Evolutionary conservation across 208 protist species (phyloP).

Genomic region (Leishmania major): DNA sequence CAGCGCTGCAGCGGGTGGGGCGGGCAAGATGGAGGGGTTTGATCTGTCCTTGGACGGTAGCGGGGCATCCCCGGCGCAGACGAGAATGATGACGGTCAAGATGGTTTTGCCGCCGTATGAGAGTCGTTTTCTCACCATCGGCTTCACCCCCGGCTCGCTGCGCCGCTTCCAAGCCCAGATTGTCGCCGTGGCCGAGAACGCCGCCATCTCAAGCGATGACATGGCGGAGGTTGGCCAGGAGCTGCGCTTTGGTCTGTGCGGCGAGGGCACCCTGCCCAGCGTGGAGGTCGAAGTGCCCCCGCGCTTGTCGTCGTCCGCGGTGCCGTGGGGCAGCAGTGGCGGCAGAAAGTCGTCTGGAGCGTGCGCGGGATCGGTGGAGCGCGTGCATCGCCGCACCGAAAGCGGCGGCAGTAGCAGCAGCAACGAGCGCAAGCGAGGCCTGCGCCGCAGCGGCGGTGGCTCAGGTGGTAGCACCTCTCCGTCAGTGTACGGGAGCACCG

Average conservation of each 20-base stretch:
- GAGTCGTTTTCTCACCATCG: slow-evolving; percentile 94
- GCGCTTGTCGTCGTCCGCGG: slow-evolving; percentile 24
- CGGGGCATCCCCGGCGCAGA: background rate
- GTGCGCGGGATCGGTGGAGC: slow-evolving; percentile 11
- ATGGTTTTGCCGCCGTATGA: slow-evolving; percentile 95
- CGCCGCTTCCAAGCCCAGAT: slow-evolving; percentile 85
- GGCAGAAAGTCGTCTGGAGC: background rate
- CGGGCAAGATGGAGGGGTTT: slow-evolving; percentile 51
- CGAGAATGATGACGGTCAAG: slow-evolving; percentile 8
- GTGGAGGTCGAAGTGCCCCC: slow-evolving; percentile 75
- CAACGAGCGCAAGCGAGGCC: slow-evolving; percentile 14
- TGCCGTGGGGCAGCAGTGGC: background rate
- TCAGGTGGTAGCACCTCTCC: background rate
- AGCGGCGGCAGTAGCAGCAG: slow-evolving; percentile 6
- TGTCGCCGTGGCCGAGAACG: slow-evolving; percentile 90
- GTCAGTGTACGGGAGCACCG: slow-evolving; percentile 4
- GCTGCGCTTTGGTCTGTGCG: slow-evolving; percentile 91
- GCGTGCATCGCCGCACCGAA: slow-evolving; percentile 15
- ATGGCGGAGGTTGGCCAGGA: slow-evolving; percentile 15
- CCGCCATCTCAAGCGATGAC: slow-evolving; percentile 49
- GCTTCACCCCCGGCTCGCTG: slow-evolving; percentile 88
- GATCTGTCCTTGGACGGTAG: slow-evolving; percentile 48
- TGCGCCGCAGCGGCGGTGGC: slow-evolving; percentile 20
- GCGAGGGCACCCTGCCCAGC: slow-evolving; percentile 94
- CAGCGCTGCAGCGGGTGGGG: slow-evolving; percentile 8